Base-by-base conservation (phyloP, 2,329 filamentous ascomycete species). In the Fusarium pseudoanthophilum region DNA sequence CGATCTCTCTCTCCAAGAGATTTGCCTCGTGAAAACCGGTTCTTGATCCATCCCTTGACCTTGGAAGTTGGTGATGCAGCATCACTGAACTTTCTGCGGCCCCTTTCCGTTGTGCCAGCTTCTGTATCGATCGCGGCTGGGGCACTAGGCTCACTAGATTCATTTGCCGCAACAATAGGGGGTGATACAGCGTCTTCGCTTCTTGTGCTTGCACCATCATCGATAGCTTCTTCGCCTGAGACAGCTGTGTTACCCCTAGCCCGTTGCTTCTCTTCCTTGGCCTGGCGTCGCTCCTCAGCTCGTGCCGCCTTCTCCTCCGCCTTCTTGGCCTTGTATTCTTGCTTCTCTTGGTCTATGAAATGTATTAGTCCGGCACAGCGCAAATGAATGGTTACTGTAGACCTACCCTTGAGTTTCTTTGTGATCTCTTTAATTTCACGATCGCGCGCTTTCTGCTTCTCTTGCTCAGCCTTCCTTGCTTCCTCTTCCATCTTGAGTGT, bases 401-500 rank as follows among this genome's bases (percentile, higher is more conserved):
- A 52, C 89, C 80, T 80, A 93, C 92, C 88, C 79, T 87, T 92
- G 21, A 89, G 76, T 72, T 87, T 87, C 77, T 84, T 87, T 43
- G 85, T 83, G 21, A 87, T 85, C 9, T 88, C 86, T 60, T 87
- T 87, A 8, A 87, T 79, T 78, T 90, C 88, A 67, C 82, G 86
- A 53, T 89, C 86, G 16, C 86, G 83, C 11, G 82, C 82, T 81
- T 84, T 88, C 76, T 84, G 82, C 75, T 79, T 82, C 46, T 84
- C 83, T 7, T 78, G 81, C 59, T 88, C 84, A 74, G 89, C 91
- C 73, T 90, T 87, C 52, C 83, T 85, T 52, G 85, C 85, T 55
- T 88, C 87, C 56, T 90, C 86, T 60, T 91, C 87, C 78, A 91
- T 87, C 75, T 88, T 87, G 71, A 90, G 86, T 65, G 94, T 90